Conservation (phyloP, 176 grass and related monocot species). For the Neostapfia colusana region DNA sequence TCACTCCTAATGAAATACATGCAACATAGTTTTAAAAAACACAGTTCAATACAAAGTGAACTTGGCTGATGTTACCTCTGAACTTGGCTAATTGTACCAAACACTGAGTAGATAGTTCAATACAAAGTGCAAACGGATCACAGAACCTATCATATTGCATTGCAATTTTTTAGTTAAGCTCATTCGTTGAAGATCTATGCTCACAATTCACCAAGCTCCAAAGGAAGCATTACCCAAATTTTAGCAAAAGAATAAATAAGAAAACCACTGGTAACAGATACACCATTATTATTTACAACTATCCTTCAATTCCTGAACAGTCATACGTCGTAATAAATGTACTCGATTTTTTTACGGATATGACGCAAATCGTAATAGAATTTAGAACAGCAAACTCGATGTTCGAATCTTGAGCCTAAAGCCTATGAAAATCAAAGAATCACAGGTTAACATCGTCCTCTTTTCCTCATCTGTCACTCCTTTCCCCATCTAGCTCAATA, state of each 20-base stretch:
- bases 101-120: neutral
- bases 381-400: neutral
- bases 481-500: neutral
- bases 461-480: neutral
- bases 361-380: neutral
- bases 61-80: conserved; percentile 13
- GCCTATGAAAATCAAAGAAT: neutral
- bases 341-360: neutral
- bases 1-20: neutral
- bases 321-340: neutral
- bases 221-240: neutral
- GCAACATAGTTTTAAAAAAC: neutral
- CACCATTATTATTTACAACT: neutral
- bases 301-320: neutral
- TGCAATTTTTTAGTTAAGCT: neutral
- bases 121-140: neutral
- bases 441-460: neutral
- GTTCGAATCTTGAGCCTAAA: neutral
- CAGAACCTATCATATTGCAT: neutral
- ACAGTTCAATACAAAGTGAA: neutral
- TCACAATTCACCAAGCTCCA: neutral
- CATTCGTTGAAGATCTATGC: neutral
- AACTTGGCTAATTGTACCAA: conserved; percentile 11
- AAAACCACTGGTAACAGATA: neutral
- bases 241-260: neutral